Base-by-base conservation (phyloP, 768 basidiomycete genomes). In the Cystofilobasidium ferigula region DNA sequence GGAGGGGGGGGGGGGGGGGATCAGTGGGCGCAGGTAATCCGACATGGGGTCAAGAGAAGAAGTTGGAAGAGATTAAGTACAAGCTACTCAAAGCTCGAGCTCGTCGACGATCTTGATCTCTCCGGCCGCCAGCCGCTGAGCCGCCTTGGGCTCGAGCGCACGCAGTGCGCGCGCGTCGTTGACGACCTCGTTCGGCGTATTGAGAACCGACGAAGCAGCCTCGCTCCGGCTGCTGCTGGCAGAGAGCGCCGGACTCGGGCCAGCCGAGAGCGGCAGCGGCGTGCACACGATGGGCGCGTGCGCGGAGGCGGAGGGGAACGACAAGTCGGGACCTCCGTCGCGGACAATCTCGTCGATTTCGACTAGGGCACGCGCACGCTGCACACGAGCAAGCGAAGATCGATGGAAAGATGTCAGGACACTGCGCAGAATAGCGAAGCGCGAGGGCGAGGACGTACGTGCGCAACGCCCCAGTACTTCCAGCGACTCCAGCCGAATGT, bases 271-370 rank as follows among this genome's bases (percentile, higher is more conserved):
- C 10, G 51, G 3, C 28, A 32, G 6, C 7, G 51, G 51, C 18
- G 28, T 22, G 30, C 51, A 54, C 3, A n/a, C 18, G 5, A 54
- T 28, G 13, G 26, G 28, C 14, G 51, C 2, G 16, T 14, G n/a
- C 28, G 51, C 3, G 34, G 32, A 67, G 53, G 5, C n/a, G n/a
- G 53, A 47, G 10, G 48, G 36, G 48, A 67, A 59, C n/a, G 53
- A 3, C 24, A 61, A 43, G 32, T 61, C 38, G 10, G 65, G 60
- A 9, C 65, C 65, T 1, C 65, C 65, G 43, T 67, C 65, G 26
- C 61, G 20, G 24, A 67, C 28, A 28, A 67, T 47, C 56, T 67
- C 65, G 56, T 67, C 65, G 32, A 67, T 38, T 43, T 67, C 65
- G 32, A 61, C 24, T 10, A 54, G 40, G 22, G 51, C 60, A 3